phyloP scores from a whole-genome alignment of 805 yeast genomes.

The Tetrapisispora nanseiensis region DNA sequence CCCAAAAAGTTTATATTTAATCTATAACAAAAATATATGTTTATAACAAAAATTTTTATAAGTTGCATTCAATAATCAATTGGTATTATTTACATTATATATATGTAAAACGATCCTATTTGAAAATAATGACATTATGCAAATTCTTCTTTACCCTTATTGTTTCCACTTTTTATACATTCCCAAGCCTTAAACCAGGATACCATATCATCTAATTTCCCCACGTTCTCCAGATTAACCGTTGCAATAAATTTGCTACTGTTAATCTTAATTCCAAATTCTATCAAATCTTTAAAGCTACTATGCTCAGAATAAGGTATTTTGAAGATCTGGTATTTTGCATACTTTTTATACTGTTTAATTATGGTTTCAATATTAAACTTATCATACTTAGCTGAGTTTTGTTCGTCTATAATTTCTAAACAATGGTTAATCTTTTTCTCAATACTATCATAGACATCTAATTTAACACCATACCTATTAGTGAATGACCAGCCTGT shows the following conservation, averaged over 20 bases:
- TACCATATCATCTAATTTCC: slow-evolving; percentile 23
- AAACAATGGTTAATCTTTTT: slow-evolving; percentile 12
- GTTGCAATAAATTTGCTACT: slow-evolving; percentile 64
- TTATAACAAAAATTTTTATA: no score
- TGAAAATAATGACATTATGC: no score
- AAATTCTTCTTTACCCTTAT: no score
- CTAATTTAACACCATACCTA: slow-evolving; percentile 10
- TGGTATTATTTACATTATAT: no score
- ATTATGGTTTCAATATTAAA: slow-evolving; percentile 14
- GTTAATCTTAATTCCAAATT: slow-evolving; percentile 46
- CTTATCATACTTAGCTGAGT: slow-evolving; percentile 6
- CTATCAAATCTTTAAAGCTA: slow-evolving; percentile 68
- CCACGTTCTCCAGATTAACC: slow-evolving; percentile 39
- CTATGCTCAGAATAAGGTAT: slow-evolving; percentile 95
- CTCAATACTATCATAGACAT: slow-evolving; percentile 8
- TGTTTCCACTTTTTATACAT: background rate
- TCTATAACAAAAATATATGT: no score
- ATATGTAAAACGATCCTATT: no score
- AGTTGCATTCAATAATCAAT: no score
- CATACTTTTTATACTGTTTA: slow-evolving; percentile 27
- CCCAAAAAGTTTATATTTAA: no score
- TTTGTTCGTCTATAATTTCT: slow-evolving; percentile 6
- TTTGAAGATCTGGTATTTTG: slow-evolving; percentile 40
- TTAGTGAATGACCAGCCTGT: slow-evolving; percentile 79
- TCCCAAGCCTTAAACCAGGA: slow-evolving; percentile 26